A percentile compares a stretch with the other conserved stretches of the same genome.
Conservation (phyloP, 1,284 basidiomycete species). For the Ganoderma sinense region DNA sequence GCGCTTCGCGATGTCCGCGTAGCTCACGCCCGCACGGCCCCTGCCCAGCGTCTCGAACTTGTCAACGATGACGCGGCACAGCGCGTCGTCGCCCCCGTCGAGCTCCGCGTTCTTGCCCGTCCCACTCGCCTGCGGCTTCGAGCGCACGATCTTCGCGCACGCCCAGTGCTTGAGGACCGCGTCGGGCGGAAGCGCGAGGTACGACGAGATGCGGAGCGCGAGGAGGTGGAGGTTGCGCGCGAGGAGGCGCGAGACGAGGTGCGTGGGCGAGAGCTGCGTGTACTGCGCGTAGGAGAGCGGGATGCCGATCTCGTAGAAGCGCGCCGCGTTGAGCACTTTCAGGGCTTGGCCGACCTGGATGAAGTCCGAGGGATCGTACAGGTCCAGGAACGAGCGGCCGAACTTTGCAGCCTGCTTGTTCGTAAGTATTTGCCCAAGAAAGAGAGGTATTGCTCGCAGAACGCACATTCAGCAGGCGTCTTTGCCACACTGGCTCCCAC, state of each 20-base stretch:
- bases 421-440: not conserved
- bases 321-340: constrained; percentile 94
- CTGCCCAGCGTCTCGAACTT: constrained; percentile 80
- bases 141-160: constrained; percentile 85
- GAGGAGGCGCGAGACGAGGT: constrained; percentile 86
- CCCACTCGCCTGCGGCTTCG: constrained; percentile 63
- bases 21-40: constrained; percentile 76
- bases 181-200: constrained; percentile 85
- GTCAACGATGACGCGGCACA: constrained; percentile 85
- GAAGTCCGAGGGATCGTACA: constrained; percentile 91
- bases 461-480: constrained; percentile 81
- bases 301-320: constrained; percentile 92
- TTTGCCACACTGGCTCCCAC: constrained; percentile 92
- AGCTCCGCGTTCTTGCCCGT: constrained; percentile 60
- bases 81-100: constrained; percentile 73
- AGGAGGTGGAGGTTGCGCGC: constrained; percentile 91
- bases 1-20: constrained; percentile 93
- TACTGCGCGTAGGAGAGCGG: constrained; percentile 95
- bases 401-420: constrained; percentile 87
- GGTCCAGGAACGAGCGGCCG: constrained; percentile 92
- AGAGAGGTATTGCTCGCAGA: not conserved
- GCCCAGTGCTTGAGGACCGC: constrained; percentile 97
- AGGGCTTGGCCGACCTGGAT: constrained; percentile 91
- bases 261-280: constrained; percentile 76
- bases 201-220: constrained; percentile 90